Percentiles rank a stretch among this genome's conserved stretches.
Evolutionary conservation across 805 yeast species (phyloP).

Genomic region (Cyberlindnera mississippiensis): DNA sequence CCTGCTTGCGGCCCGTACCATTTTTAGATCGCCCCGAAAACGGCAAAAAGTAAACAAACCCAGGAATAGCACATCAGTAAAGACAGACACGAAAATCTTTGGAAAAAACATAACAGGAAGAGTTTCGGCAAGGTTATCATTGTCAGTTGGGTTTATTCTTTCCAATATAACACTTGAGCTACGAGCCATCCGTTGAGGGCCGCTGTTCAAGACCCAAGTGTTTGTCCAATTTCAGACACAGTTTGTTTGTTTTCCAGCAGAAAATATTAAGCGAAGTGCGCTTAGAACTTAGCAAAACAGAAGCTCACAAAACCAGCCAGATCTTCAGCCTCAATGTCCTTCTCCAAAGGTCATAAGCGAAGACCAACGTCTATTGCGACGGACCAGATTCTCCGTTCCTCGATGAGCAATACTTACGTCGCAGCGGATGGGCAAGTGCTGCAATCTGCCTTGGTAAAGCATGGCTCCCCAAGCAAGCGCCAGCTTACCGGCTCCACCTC

Average conservation of each 20-base stretch:
- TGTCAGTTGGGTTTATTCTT: no score
- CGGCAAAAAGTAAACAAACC: constrained; percentile 10
- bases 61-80: not conserved
- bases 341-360: constrained; percentile 19
- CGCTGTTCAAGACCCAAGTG: no score
- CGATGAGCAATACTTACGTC: constrained; percentile 21
- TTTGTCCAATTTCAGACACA: no score
- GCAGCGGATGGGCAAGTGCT: constrained; percentile 26
- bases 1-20: not conserved
- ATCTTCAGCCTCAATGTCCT: constrained; percentile 15
- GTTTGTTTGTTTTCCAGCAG: not conserved
- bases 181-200: no score
- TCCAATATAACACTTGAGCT: no score
- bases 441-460: constrained; percentile 27
- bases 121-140: not conserved
- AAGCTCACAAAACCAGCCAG: not conserved
- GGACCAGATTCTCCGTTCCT: constrained; percentile 12
- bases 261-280: constrained; percentile 1
- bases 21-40: constrained; percentile 1
- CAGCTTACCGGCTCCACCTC: constrained; percentile 26
- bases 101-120: not conserved
- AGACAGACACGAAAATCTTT: not conserved
- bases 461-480: constrained; percentile 27
- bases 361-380: constrained; percentile 28
- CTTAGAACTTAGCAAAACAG: not conserved